Conservation (phyloP, 805 yeast genomes). For the Starmera pachycereana region DNA sequence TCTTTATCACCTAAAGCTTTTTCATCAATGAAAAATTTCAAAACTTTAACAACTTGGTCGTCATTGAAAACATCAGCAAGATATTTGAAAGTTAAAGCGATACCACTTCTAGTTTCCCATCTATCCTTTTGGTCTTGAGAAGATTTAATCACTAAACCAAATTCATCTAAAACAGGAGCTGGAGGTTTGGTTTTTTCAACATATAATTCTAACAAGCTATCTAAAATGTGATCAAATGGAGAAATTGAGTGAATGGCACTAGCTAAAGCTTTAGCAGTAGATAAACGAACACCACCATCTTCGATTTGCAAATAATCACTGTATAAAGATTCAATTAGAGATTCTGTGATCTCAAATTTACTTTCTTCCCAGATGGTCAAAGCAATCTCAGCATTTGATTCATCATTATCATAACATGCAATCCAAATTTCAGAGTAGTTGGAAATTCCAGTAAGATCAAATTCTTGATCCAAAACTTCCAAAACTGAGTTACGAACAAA, state of each 20-base stretch:
- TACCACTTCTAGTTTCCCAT: constrained; percentile 81
- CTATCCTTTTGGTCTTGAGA: constrained; percentile 55
- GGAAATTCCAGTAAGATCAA: constrained; percentile 33
- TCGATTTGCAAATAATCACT: constrained; percentile 34
- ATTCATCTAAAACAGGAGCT: constrained; percentile 66
- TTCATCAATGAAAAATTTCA: constrained; percentile 50
- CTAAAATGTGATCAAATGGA: constrained; percentile 23
- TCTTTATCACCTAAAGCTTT: constrained; percentile 71
- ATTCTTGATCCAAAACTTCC: constrained; percentile 81
- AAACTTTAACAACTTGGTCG: constrained; percentile 38
- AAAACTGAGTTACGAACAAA: constrained; percentile 74
- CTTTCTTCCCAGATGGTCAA: constrained; percentile 81
- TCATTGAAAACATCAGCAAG: constrained; percentile 33
- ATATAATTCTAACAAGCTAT: constrained; percentile 44
- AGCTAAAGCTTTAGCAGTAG: constrained; percentile 63
- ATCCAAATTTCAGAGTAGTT: constrained; percentile 70
- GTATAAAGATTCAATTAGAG: constrained; percentile 38
- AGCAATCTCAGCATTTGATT: constrained; percentile 53
- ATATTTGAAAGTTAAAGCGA: constrained; percentile 57
- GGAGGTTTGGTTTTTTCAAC: constrained; percentile 58
- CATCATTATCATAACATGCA: constrained; percentile 64
- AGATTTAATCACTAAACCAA: constrained; percentile 63
- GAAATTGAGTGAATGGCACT: constrained; percentile 35
- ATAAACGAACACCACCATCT: constrained; percentile 61
- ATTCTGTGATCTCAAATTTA: constrained; percentile 34